phyloP scores from a whole-genome alignment of 129 eudicot species.

The Centrapalus pauciflorus region DNA sequence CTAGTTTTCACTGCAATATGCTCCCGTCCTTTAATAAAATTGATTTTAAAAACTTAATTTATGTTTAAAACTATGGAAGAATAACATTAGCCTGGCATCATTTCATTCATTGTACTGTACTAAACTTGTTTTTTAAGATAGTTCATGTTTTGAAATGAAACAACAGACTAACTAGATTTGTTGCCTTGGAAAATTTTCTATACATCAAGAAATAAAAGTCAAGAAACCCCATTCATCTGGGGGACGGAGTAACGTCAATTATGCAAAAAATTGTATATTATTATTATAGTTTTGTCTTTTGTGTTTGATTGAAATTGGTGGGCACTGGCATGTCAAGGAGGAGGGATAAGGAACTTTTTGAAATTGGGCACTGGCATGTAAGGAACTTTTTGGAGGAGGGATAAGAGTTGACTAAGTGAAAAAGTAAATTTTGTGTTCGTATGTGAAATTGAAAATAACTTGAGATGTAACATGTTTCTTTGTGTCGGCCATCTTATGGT shows the following conservation, averaged over 20 bases:
- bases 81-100: not conserved
- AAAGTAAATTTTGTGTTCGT: not conserved
- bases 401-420: not conserved
- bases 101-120: not conserved
- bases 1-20: too few relatives aligned
- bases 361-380: too few relatives aligned
- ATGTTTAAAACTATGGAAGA: too few relatives aligned
- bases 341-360: conserved; percentile 6
- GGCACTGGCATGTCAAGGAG: not conserved
- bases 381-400: not conserved
- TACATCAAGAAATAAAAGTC: not conserved
- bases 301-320: not conserved
- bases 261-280: not conserved
- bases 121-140: not conserved
- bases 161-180: not conserved
- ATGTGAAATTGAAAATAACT: not conserved
- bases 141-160: not conserved
- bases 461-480: conserved; percentile 1
- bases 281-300: not conserved
- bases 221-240: not conserved
- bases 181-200: not conserved
- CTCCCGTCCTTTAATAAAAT: too few relatives aligned
- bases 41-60: too few relatives aligned
- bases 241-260: not conserved
- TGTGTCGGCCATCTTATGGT: conserved; percentile 13